These are phyloP conservation scores for Saprolegnia parasitica DNA, from an alignment of 352 stramenopile species.

Conservation along the genomic window DNA sequence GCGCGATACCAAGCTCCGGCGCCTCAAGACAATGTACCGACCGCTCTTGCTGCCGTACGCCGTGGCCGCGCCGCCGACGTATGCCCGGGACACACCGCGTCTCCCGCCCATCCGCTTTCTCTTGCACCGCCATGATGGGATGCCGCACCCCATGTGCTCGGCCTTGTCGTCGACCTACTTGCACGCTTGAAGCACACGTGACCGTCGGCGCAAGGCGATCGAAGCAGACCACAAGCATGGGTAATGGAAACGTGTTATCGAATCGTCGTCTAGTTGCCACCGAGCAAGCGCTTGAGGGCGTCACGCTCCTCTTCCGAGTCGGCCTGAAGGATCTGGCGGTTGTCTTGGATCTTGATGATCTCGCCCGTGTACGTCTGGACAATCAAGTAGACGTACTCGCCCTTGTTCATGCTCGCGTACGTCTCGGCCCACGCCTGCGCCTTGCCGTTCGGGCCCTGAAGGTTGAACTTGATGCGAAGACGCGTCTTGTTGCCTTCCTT, in stretches of 20 bases:
- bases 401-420: conserved; percentile 88
- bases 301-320: conserved; percentile 75
- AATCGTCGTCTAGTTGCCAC: conserved; percentile 26
- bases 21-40: neutral
- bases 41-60: conserved; percentile 7
- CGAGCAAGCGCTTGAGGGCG: conserved; percentile 64
- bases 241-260: neutral
- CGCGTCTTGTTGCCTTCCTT: conserved; percentile 80
- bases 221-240: neutral
- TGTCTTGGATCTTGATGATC: conserved; percentile 91
- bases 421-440: conserved; percentile 92
- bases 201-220: neutral
- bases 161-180: neutral
- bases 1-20: conserved; percentile 53
- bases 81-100: neutral
- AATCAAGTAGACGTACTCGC: conserved; percentile 94
- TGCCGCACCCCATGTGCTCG: neutral
- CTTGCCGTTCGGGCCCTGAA: conserved; percentile 88
- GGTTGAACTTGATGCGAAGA: conserved; percentile 90
- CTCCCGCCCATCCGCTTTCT: conserved; percentile 7
- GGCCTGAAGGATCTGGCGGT: conserved; percentile 79
- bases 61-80: neutral
- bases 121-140: neutral
- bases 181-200: neutral
- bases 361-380: conserved; percentile 89